Percentiles rank a stretch among this genome's conserved stretches.
These are phyloP conservation scores for Acer negundo DNA, from an alignment of 345 rosid genomes.

Conservation along the genomic window DNA sequence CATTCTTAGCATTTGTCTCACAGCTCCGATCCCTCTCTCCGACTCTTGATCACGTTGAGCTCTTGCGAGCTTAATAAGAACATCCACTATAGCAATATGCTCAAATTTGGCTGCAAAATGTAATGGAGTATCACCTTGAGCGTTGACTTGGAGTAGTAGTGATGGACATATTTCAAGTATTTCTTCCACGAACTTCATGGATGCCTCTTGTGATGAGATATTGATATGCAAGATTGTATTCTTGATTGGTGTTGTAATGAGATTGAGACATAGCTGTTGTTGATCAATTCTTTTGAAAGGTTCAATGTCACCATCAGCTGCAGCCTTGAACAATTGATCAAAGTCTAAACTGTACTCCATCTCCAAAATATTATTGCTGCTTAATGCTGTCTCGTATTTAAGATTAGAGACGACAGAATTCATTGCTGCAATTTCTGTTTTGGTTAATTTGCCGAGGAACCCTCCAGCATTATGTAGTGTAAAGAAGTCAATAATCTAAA, in stretches of 20 bases:
- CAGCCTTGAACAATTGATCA: slow-evolving; percentile 4
- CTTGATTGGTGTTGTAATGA: background rate
- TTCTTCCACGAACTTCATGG: background rate
- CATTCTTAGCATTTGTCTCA: background rate
- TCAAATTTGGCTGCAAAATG: background rate
- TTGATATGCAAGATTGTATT: background rate
- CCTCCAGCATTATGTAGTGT: too few relatives aligned
- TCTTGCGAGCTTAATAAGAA: background rate
- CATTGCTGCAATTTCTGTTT: too few relatives aligned
- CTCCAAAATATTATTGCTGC: too few relatives aligned
- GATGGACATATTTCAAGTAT: background rate
- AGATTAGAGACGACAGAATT: too few relatives aligned
- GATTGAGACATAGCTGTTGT: background rate
- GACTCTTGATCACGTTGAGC: background rate
- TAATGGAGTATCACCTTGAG: background rate
- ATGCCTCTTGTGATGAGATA: background rate
- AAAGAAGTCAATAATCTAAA: too few relatives aligned
- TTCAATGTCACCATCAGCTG: background rate
- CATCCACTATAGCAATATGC: background rate
- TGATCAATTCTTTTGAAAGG: too few relatives aligned
- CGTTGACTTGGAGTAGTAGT: background rate
- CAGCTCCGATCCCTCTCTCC: background rate
- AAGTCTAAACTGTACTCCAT: too few relatives aligned
- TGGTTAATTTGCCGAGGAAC: too few relatives aligned
- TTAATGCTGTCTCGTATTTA: background rate